phyloP scores from a whole-genome alignment of 768 basidiomycete species.

The Suillus luteus region DNA sequence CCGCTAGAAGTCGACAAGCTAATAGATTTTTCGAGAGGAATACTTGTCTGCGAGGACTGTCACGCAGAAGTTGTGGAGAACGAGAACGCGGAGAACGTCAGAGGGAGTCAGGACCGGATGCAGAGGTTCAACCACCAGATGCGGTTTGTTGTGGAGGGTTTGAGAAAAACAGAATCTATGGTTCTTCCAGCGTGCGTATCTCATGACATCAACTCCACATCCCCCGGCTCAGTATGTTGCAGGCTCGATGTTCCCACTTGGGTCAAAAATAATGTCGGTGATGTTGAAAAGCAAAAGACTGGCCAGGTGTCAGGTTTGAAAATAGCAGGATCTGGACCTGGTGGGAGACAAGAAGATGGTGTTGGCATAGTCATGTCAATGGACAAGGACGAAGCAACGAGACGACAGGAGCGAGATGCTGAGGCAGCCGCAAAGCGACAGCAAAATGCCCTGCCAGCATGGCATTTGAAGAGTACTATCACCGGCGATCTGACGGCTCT shows the following conservation, averaged over 20 bases:
- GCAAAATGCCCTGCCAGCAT: constrained; percentile 90
- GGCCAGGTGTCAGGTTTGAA: constrained; percentile 60
- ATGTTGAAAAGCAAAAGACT: constrained; percentile 60
- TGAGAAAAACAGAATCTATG: constrained; percentile 89
- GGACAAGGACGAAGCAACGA: constrained; percentile 84
- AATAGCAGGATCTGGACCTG: constrained; percentile 69
- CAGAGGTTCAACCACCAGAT: constrained; percentile 93
- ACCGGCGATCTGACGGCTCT: constrained; percentile 89
- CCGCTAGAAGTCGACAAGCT: constrained; percentile 85
- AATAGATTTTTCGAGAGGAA: constrained; percentile 66
- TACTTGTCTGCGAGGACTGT: constrained; percentile 88
- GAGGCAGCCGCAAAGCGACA: constrained; percentile 83
- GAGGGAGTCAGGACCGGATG: constrained; percentile 92
- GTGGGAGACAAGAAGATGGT: constrained; percentile 65
- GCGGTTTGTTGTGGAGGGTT: constrained; percentile 80
- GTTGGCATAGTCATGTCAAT: constrained; percentile 85
- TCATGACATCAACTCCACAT: constrained; percentile 3
- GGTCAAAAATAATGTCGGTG: constrained; percentile 73
- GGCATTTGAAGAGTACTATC: constrained; percentile 97
- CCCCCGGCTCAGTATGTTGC: constrained; percentile 9
- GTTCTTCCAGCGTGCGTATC: constrained; percentile 73
- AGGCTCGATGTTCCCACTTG: constrained; percentile 85
- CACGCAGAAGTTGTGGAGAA: constrained; percentile 86
- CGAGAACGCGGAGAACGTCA: constrained; percentile 83
- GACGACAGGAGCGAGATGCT: constrained; percentile 70